Conservation (phyloP, 345 rosid species). For the Diplotaxis tenuifolia region DNA sequence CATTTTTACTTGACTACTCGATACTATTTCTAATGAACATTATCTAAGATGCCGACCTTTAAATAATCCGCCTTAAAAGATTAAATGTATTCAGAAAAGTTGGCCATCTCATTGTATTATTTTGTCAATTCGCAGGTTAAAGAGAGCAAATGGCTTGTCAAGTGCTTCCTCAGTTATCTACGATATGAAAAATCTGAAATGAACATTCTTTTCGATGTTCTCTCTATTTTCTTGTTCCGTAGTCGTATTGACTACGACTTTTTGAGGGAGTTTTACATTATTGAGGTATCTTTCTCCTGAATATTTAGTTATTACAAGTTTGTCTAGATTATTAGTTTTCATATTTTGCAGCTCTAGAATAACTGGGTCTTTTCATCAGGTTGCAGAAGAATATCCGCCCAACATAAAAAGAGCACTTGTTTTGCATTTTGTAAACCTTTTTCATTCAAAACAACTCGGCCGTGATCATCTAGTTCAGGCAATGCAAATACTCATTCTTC, state of each 20-base stretch:
- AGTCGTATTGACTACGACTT: constrained; percentile 93
- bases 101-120: constrained; percentile 5
- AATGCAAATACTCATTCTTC: constrained; percentile 99
- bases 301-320: constrained; percentile 2
- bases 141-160: constrained; percentile 72
- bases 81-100: constrained; percentile 12
- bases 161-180: constrained; percentile 89
- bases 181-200: constrained; percentile 79
- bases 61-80: constrained; percentile 2
- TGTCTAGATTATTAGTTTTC: constrained; percentile 3
- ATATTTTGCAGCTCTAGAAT: constrained; percentile 20
- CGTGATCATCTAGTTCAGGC: constrained; percentile 87
- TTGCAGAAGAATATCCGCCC: constrained; percentile 88
- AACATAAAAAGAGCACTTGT: constrained; percentile 72
- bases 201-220: constrained; percentile 81
- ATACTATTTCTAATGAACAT: constrained; percentile 1
- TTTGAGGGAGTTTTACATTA: constrained; percentile 88
- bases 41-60: neutral
- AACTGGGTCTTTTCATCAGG: constrained; percentile 48
- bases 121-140: constrained; percentile 56
- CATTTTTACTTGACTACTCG: constrained; percentile 1
- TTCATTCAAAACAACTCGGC: constrained; percentile 81
- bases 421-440: constrained; percentile 78
- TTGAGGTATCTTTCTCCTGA: constrained; percentile 59
- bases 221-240: constrained; percentile 81